A percentile compares a stretch with the other conserved stretches of the same genome.
Evolutionary conservation across 2,329 filamentous ascomycete genomes (phyloP).

Genomic region (Penicillium sp.): DNA sequence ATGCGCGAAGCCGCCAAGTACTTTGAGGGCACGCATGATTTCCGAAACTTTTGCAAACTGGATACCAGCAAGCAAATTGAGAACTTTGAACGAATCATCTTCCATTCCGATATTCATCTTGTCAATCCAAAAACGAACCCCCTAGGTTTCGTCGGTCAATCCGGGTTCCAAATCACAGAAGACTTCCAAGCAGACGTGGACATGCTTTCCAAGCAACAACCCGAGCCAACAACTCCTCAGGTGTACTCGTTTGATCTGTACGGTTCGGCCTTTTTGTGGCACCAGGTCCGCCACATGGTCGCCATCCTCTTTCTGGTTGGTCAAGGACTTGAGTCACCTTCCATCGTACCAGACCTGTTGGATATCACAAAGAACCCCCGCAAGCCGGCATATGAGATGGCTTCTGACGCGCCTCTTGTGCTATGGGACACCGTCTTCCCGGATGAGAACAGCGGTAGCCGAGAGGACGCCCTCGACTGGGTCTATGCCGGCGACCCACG

Average conservation of each 20-base stretch:
- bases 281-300: slow-evolving; percentile 95
- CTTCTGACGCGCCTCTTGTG: slow-evolving; percentile 80
- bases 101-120: slow-evolving; percentile 70
- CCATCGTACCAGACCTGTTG: slow-evolving; percentile 66
- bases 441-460: slow-evolving; percentile 39
- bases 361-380: slow-evolving; percentile 64
- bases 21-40: slow-evolving; percentile 82
- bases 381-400: slow-evolving; percentile 86
- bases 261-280: slow-evolving; percentile 93
- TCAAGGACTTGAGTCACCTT: slow-evolving; percentile 74
- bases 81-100: slow-evolving; percentile 74
- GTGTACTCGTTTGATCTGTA: slow-evolving; percentile 85
- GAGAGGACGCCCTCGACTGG: slow-evolving; percentile 66
- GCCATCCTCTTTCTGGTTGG: slow-evolving; percentile 85
- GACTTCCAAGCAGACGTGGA: slow-evolving; percentile 12
- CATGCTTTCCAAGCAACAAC: slow-evolving; percentile 10
- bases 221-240: slow-evolving; percentile 46
- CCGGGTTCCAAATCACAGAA: slow-evolving; percentile 41
- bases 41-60: slow-evolving; percentile 94
- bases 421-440: slow-evolving; percentile 96
- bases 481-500: slow-evolving; percentile 66
- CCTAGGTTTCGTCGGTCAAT: slow-evolving; percentile 50
- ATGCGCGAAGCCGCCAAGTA: slow-evolving; percentile 78
- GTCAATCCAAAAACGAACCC: slow-evolving; percentile 51
- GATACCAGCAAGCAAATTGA: slow-evolving; percentile 84